Conservation (phyloP, 2,329 filamentous ascomycete species). For the Microcyclosporella mali region DNA sequence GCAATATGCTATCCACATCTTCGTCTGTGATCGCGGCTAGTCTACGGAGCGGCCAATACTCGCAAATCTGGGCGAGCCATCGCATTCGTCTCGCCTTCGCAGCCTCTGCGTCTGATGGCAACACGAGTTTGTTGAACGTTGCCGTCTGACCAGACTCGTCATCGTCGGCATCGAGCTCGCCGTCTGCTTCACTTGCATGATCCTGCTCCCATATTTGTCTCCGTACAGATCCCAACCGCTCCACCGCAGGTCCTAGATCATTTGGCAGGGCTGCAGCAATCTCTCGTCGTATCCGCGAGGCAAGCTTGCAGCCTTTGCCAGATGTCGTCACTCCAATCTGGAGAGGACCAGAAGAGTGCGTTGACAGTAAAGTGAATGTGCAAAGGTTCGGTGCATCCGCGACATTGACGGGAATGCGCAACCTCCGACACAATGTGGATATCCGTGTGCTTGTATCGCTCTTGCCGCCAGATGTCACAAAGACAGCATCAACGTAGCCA, state of each 20-base stretch:
- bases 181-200: conserved; percentile 46
- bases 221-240: conserved; percentile 67
- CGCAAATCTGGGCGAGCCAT: conserved; percentile 93
- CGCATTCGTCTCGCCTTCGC: conserved; percentile 76
- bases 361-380: conserved; percentile 83
- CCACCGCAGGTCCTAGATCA: conserved; percentile 69
- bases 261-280: conserved; percentile 72
- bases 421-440: conserved; percentile 65
- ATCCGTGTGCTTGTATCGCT: conserved; percentile 54
- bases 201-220: conserved; percentile 70
- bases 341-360: conserved; percentile 80
- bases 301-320: conserved; percentile 87
- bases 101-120: conserved; percentile 64
- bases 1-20: conserved; percentile 71
- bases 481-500: conserved; percentile 80
- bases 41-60: conserved; percentile 90
- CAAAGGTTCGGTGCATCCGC: conserved; percentile 80
- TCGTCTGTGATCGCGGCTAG: conserved; percentile 72
- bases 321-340: conserved; percentile 96
- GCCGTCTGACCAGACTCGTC: conserved; percentile 69
- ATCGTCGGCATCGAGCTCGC: conserved; percentile 43
- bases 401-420: conserved; percentile 89
- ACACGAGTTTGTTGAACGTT: conserved; percentile 76
- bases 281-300: conserved; percentile 80
- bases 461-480: conserved; percentile 61